Evolutionary conservation across 1,284 basidiomycete genomes (phyloP), one percentile per base, ranked within the genome.

Genomic region (Porogramme epimiltina): DNA sequence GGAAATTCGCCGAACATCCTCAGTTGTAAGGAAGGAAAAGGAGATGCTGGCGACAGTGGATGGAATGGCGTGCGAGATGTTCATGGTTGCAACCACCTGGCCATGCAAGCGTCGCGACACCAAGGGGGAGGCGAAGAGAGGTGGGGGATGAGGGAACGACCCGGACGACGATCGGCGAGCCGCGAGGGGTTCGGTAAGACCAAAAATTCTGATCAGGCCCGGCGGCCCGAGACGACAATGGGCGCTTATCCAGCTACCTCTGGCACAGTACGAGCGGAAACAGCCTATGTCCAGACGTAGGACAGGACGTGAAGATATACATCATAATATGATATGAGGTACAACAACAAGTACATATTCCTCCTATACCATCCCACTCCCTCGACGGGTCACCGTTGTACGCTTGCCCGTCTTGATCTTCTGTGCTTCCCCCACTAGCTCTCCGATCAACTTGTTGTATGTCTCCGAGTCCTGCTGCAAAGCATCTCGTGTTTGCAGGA

Each of bases 1-100:
- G 18, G 95, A 98, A 68, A 99, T 95, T 55, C 89, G 83, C 47
- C 90, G 84, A 61, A 98, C 81, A 71, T 99, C 96, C 62, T 92
- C 84, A n/a, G 92, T 78, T 15, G 91, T 86, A 51, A 99, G 85
- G 72, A 97, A 97, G 3, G 95, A 95, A 74, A 99, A 99, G 22
- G 95, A 96, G 49, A 98, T 76, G 59, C 89, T 89, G 52, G 85
- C 76, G 61, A 97, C 89, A 49, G 87, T 85, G 4, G 93, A 90
- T 15, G 93, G 87, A 51, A 99, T 75, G 20, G 96, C 89, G 65
- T 92, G 85, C 8, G 95, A 82, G 71, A 97, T 92, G 72, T 99
- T 96, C 96, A 99, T 99, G 55, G 22, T 43, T 22, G 25, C 42
- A 19, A 49, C 37, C 42, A 31, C n/a, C 31, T 31, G 28, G 18